These are phyloP conservation scores for Stereum hirsutum DNA, from an alignment of 1,284 basidiomycete genomes.

Conservation along the genomic window DNA sequence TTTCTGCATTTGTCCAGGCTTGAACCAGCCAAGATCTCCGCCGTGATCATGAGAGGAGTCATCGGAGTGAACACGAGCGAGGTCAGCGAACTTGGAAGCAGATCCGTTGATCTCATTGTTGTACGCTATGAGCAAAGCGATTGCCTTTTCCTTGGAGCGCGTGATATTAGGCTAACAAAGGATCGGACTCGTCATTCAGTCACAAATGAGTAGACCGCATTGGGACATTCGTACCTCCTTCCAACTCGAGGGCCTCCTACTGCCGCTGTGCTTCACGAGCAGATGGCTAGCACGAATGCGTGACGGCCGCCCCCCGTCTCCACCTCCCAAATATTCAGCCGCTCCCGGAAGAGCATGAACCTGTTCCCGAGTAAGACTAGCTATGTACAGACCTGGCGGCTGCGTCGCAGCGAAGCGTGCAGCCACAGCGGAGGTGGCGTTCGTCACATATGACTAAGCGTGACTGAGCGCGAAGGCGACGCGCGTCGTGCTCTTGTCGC, in stretches of 20 bases:
- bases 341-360: conserved; percentile 65
- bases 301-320: conserved; percentile 25
- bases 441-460: too few species aligned
- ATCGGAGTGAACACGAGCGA: conserved; percentile 75
- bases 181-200: too few species aligned
- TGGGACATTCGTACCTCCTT: conserved; percentile 62
- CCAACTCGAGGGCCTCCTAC: conserved; percentile 86
- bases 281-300: conserved; percentile 92
- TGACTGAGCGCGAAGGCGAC: too few species aligned
- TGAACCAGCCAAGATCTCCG: conserved; percentile 87
- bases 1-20: conserved; percentile 91
- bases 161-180: conserved; percentile 83
- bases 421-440: too few species aligned
- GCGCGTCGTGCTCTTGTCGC: too few species aligned
- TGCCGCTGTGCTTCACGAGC: conserved; percentile 86
- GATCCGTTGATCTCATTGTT: conserved; percentile 52
- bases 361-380: conserved; percentile 58
- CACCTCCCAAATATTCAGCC: conserved; percentile 26
- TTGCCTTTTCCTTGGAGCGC: conserved; percentile 85
- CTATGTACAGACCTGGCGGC: too few species aligned
- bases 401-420: too few species aligned
- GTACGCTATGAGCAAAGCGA: conserved; percentile 62
- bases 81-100: conserved; percentile 60
- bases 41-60: conserved; percentile 76
- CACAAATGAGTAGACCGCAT: too few species aligned